Conservation (phyloP, 495 filamentous ascomycete genomes). For the Xylaria venustula region DNA sequence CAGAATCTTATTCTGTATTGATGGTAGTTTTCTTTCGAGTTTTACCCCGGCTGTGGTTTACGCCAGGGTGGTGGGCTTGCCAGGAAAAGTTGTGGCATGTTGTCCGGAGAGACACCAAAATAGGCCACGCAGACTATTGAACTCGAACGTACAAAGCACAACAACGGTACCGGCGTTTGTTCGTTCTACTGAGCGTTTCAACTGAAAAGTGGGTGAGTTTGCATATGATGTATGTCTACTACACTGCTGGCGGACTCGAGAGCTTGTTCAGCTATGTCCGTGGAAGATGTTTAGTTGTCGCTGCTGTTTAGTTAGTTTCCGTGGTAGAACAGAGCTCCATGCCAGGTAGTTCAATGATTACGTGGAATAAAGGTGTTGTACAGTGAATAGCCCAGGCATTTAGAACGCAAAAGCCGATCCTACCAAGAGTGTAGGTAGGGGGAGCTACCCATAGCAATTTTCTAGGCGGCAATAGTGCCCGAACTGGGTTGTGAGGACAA, state of each 20-base stretch:
- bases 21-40: conserved; percentile 28
- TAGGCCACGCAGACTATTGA: conserved; percentile 2
- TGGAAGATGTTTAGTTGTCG: not conserved
- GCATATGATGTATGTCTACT: conserved; percentile 11
- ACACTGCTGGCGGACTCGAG: not conserved
- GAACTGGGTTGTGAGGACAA: too few species aligned
- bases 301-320: conserved; percentile 2
- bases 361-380: not conserved
- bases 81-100: conserved; percentile 22
- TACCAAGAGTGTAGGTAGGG: too few species aligned
- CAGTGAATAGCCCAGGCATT: not conserved
- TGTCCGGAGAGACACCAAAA: conserved; percentile 15
- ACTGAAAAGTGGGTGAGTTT: conserved; percentile 10
- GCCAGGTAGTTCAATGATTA: not conserved
- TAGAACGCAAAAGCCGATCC: not conserved
- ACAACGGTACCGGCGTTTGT: conserved; percentile 12
- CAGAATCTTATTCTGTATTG: conserved; percentile 31
- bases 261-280: not conserved
- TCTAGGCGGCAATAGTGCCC: too few species aligned
- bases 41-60: conserved; percentile 23
- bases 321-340: conserved; percentile 4
- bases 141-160: conserved; percentile 5
- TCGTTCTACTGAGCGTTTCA: not conserved
- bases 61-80: conserved; percentile 25
- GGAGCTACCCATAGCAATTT: too few species aligned